Percentiles rank a stretch among this genome's conserved stretches.
phyloP scores from a whole-genome alignment of 2,329 filamentous ascomycete genomes.

The Catunica adiposa region DNA sequence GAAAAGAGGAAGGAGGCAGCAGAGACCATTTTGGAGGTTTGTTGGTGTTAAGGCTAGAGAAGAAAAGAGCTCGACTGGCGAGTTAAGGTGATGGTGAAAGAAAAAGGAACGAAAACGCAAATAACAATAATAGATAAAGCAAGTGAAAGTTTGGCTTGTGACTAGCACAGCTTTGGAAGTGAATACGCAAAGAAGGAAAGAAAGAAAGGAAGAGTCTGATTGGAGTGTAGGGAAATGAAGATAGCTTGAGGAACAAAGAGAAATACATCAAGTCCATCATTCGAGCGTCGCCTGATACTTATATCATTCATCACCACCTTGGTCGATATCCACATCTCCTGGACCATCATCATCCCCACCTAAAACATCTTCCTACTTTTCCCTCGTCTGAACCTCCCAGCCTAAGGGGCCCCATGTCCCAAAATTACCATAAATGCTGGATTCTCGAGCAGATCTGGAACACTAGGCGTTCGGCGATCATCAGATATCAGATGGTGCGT shows the following conservation, averaged over 20 bases:
- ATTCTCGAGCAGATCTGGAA: neutral
- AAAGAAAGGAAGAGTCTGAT: constrained; percentile 3
- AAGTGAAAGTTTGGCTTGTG: neutral
- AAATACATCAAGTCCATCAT: no score
- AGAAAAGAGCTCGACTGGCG: constrained; percentile 5
- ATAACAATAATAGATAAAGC: no score
- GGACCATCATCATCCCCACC: no score
- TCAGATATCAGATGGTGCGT: neutral
- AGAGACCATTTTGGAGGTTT: constrained; percentile 10
- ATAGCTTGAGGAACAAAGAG: no score
- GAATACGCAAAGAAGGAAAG: no score
- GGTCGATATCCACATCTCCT: no score
- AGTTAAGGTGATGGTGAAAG: neutral
- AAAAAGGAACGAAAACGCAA: neutral
- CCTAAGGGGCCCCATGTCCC: neutral
- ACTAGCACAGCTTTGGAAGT: neutral
- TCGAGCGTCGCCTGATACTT: no score
- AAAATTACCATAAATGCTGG: neutral
- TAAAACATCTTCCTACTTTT: no score
- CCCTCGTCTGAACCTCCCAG: no score
- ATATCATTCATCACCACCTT: no score
- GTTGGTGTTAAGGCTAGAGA: neutral
- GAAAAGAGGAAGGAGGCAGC: constrained; percentile 4
- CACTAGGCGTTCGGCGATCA: neutral
- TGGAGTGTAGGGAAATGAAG: neutral